Base-by-base conservation (phyloP, 495 filamentous ascomycete species). In the Daldinia bambusicola region DNA sequence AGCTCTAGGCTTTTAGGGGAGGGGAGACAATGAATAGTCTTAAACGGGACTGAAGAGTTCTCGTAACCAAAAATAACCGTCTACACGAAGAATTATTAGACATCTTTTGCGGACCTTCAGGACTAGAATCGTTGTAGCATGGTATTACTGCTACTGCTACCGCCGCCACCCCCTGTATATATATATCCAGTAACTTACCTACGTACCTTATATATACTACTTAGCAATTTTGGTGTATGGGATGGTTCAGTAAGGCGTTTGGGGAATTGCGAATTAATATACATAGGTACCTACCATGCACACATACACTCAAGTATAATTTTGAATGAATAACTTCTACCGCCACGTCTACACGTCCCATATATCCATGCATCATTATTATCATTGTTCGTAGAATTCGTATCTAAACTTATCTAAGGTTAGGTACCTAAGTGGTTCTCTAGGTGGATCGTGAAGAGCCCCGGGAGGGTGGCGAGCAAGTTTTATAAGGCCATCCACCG, bases 221-320 rank as follows among this genome's bases (percentile, higher is more conserved):
- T 26, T 67, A 60, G 55, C 56, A 62, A 61, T 66, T 69, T 66
- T 38, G 61, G 66, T 66, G 62, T 66, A 66, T 63, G 51, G 70
- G 61, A 65, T 68, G 48, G 20, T 57, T 55, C 60, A 1, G 60
- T 64, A 61, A 55, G 64, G 70, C 70, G 70, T 73, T 69, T 48
- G 34, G 63, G 66, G 51, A 34, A 34, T 65, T 53, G 61, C 55
- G 18, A 65, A 73, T 69, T 69, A 34, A 65, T 43, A 43, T 60
- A 43, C 40, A 43, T 31, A 31, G n/a, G n/a, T 20, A 22, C 34
- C 34, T 30, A n/a, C 22, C 40, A 34, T 43, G 20, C 2, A 22
- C 16, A 22, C 20, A 45, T 0, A 7, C 6, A 43, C 18, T 14
- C 16, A 45, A 45, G 41, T 45, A 26, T 26, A n/a, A n/a, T n/a